Percentiles rank a stretch among this genome's conserved stretches.
phyloP scores from a whole-genome alignment of 768 basidiomycete genomes.

The Calocera viscosa region DNA sequence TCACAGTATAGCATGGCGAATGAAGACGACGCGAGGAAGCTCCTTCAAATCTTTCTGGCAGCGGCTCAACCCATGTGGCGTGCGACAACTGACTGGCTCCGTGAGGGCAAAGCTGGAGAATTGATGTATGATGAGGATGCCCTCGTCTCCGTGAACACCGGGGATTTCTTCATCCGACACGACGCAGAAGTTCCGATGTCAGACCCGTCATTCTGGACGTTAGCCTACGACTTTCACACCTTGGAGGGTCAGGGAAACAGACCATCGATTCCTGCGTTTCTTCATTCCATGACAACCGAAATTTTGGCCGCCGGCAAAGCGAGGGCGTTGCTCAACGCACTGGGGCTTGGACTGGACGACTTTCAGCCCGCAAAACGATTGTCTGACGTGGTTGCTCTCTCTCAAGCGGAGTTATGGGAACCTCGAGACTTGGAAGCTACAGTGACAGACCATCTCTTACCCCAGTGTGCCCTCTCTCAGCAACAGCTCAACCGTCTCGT shows the following conservation, averaged over 20 bases:
- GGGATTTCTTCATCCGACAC: conserved; percentile 72
- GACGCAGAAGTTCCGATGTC: conserved; percentile 42
- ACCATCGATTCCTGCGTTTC: conserved; percentile 42
- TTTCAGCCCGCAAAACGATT: neutral
- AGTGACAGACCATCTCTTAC: conserved; percentile 39
- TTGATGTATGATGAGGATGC: conserved; percentile 26
- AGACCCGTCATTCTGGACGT: conserved; percentile 66
- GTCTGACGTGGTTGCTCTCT: neutral
- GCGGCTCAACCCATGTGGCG: conserved; percentile 61
- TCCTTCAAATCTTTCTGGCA: conserved; percentile 50
- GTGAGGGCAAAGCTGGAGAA: conserved; percentile 50
- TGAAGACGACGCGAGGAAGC: conserved; percentile 37
- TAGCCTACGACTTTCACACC: conserved; percentile 45
- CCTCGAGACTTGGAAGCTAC: conserved; percentile 1
- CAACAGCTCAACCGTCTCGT: conserved; percentile 44
- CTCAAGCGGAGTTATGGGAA: neutral
- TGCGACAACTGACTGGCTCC: conserved; percentile 60
- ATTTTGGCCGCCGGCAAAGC: conserved; percentile 63
- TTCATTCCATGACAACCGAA: conserved; percentile 45
- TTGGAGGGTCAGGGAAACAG: conserved; percentile 10
- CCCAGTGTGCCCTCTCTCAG: conserved; percentile 43
- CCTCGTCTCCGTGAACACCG: conserved; percentile 26
- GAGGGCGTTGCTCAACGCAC: conserved; percentile 55
- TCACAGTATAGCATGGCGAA: conserved; percentile 50
- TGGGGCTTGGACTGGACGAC: conserved; percentile 27